A percentile compares a stretch with the other conserved stretches of the same genome.
phyloP scores from a whole-genome alignment of 2,329 filamentous ascomycete genomes.

The Didymella arachidicola region DNA sequence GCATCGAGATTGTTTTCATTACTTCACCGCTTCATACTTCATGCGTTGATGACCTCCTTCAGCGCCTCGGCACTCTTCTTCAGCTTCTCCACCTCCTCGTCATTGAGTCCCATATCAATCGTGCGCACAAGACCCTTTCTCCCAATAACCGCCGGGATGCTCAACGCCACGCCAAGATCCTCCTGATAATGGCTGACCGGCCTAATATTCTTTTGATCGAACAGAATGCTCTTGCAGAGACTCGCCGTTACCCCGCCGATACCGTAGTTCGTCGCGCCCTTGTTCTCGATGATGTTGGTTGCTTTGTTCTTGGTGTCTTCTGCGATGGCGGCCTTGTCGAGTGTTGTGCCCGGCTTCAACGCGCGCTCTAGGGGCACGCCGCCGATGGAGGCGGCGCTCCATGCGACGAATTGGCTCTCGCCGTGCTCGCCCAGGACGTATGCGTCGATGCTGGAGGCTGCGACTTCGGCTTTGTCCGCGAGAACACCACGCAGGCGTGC shows the following conservation, averaged over 20 bases:
- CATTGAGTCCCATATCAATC: not conserved
- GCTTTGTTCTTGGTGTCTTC: conserved; percentile 31
- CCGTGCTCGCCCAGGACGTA: conserved; percentile 34
- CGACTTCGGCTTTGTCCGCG: conserved; percentile 22
- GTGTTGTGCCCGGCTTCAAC: not conserved
- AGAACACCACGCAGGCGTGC: conserved; percentile 30
- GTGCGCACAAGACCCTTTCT: conserved; percentile 15
- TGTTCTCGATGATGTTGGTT: conserved; percentile 26
- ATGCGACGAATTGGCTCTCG: conserved; percentile 29
- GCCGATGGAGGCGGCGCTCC: conserved; percentile 23
- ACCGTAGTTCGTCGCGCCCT: conserved; percentile 32
- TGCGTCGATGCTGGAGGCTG: conserved; percentile 24
- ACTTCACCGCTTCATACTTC: not conserved
- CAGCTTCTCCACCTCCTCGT: conserved; percentile 21
- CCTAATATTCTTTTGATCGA: conserved; percentile 24
- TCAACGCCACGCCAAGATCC: conserved; percentile 24
- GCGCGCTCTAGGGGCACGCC: conserved; percentile 20
- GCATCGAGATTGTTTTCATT: too few species aligned
- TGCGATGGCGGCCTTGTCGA: conserved; percentile 22
- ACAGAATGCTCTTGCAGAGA: conserved; percentile 27
- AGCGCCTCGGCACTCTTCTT: conserved; percentile 26
- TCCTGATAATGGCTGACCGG: conserved; percentile 28
- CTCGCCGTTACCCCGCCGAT: conserved; percentile 32
- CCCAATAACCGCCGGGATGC: conserved; percentile 29
- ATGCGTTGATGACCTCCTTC: conserved; percentile 25